Evolutionary conservation across 2,329 filamentous ascomycete species (phyloP), one percentile per base, ranked within the genome.

Genomic region (Claviceps sorghi): DNA sequence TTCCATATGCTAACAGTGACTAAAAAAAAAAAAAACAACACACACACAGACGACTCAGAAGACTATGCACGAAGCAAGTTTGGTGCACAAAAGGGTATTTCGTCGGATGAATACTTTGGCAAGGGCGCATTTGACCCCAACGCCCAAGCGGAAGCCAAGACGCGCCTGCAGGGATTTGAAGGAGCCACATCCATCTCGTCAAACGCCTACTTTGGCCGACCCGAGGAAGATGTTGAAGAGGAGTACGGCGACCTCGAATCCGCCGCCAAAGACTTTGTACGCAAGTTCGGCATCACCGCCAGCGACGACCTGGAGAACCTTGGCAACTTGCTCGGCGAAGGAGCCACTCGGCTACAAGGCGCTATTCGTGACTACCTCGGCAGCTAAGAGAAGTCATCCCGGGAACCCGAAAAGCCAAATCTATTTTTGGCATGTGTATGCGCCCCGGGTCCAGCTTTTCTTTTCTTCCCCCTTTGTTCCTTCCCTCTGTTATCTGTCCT

Each of bases 61-160:
- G 82, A 80, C 63, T 94, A 88, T 64, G 88, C 90, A 6, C 86
- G 87, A 61, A 74, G 79, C 63, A 95, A 95, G 69, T 98, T 98
- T 63, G 91, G 90, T 55, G 71, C 70, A 44, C 93, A 98, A 67
- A 97, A 97, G 75, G 87, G 87, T 60, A 98, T 98, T 59, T 96
- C 89, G 0, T 96, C 90, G 0, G 93, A 98, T 67, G 93, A 98
- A 66, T 98, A 95, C 76, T 98, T 98, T 65, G 89, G 91, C 62
- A 91, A 93, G 66, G 88, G 89, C 51, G 72, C 79, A 52, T 97
- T 83, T 68, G 90, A 98, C 65, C 82, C 90, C 40, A 76, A 76
- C 52, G 80, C 84, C 9, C 85, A 93, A 64, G 76, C 82, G 50
- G 91, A 96, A 72, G 91, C 93, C 60, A 95, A 95, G 73, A 76